A percentile compares a stretch with the other conserved stretches of the same genome.
These are phyloP conservation scores for Globisporangium rhizosaccharum DNA, from an alignment of 352 stramenopile genomes.

Conservation along the genomic window DNA sequence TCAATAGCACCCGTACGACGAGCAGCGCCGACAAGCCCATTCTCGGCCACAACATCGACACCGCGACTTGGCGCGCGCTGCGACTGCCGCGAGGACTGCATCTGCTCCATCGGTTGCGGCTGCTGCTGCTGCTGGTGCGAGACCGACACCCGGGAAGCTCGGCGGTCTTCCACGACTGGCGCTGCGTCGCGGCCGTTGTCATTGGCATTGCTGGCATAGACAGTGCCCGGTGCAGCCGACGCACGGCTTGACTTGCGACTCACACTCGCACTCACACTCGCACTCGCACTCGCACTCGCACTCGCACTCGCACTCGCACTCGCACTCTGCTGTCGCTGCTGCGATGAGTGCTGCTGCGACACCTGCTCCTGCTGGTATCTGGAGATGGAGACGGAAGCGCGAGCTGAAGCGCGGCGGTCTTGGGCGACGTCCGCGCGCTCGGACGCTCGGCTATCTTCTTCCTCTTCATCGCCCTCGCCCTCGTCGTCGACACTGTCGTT, in stretches of 20 bases:
- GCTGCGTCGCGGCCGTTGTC: background rate
- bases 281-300: background rate
- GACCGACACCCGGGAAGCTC: background rate
- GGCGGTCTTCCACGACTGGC: background rate
- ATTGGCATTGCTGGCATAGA: too few species aligned
- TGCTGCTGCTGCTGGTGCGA: background rate
- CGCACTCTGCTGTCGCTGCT: background rate
- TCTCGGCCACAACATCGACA: background rate
- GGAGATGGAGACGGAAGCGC: background rate
- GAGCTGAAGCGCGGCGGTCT: conserved; percentile 5
- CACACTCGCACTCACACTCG: background rate
- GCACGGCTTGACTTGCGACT: background rate
- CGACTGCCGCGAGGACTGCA: background rate
- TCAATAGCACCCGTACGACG: too few species aligned
- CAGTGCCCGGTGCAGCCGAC: background rate
- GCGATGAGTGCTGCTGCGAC: background rate
- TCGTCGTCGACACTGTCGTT: background rate
- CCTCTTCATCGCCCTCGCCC: background rate
- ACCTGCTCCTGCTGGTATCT: background rate
- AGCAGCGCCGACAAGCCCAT: too few species aligned
- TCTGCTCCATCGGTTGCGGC: background rate
- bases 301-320: background rate
- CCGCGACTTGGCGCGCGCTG: background rate
- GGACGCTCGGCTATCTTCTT: background rate
- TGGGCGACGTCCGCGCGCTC: background rate